Base-by-base conservation (phyloP, 352 stramenopile genomes). In the Peronospora tabacina region DNA sequence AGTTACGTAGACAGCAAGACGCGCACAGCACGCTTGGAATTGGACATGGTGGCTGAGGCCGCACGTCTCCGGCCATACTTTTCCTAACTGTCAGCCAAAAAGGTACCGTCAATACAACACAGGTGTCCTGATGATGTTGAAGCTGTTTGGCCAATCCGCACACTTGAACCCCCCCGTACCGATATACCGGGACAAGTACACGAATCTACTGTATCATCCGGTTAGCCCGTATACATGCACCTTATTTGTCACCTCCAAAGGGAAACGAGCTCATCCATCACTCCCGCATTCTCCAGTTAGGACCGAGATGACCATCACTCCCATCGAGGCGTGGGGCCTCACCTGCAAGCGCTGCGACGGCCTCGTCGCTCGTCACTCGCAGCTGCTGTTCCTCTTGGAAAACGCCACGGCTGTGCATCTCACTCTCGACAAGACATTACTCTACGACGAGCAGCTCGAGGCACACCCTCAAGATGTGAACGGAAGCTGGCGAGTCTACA, bases 31-130 rank as follows among this genome's bases (percentile, higher is more conserved):
- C 75, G 84, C 41, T 94, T 83, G 2, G 33, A 78, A 33, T 69
- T 82, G 26, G 67, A 80, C 35, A 97, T 97, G 91, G 71, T 68
- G 1, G 60, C 66, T 3, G 91, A 97, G 61, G 81, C 89, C 15
- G 28, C 39, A 0, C 33, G 45, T 7, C 65, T 87, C 3, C 60
- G 68, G 6, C 7, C 35, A 2, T 49, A 81, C 16, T 77, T 85
- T 35, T 40, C 56, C 5, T 16, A 38, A 38, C 33, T 38, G 33
- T 16, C 17, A 16, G 0, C 19, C 9, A 38, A 16, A 13, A 38
- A 38, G 22, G 22, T 26, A 26, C 22, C 22, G 4, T 26, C 22
- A 26, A 26, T 26, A 26, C 4, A 3, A 26, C 22, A 26, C 22
- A 26, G 1, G 3, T 5, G 22, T 26, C 22, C 5, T 26, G 5